Evolutionary conservation across 2,329 filamentous ascomycete species (phyloP).

Genomic region (Aspergillus fructus): DNA sequence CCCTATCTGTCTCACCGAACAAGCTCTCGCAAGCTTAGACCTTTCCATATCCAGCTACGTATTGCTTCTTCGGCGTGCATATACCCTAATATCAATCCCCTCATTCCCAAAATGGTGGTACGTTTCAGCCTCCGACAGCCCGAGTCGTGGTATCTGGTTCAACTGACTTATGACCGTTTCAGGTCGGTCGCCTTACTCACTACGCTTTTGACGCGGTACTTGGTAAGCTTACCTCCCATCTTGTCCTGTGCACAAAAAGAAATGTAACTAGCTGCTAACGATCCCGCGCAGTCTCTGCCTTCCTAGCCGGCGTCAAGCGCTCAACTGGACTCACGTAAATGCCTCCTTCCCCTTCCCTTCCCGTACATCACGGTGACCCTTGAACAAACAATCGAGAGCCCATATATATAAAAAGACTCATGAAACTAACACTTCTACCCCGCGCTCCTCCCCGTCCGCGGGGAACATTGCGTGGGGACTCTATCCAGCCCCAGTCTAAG

Average conservation of each 20-base stretch:
- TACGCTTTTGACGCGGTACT: slow-evolving; percentile 96
- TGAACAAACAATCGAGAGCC: not conserved
- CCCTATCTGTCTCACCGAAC: slow-evolving; percentile 5
- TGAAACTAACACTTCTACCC: slow-evolving; percentile 28
- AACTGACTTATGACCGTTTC: slow-evolving; percentile 27
- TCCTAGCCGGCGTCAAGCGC: slow-evolving; percentile 94
- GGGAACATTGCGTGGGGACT: slow-evolving; percentile 28
- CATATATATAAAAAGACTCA: not conserved
- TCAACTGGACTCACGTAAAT: slow-evolving; percentile 97
- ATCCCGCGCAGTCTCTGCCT: slow-evolving; percentile 72
- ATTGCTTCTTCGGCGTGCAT: slow-evolving; percentile 6
- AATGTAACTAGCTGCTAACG: not conserved
- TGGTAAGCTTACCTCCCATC: slow-evolving; percentile 55
- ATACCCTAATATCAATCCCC: not conserved
- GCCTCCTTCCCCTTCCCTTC: slow-evolving; percentile 18
- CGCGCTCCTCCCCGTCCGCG: slow-evolving; percentile 21
- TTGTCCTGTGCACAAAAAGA: not conserved
- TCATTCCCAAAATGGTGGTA: slow-evolving; percentile 10
- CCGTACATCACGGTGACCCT: not conserved
- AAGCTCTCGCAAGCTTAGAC: not conserved
- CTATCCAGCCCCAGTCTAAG: slow-evolving; percentile 68
- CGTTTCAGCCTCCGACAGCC: not conserved
- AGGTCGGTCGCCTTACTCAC: slow-evolving; percentile 91
- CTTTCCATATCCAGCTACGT: not conserved
- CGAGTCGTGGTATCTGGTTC: not conserved